Conservation (phyloP, 2,329 filamentous ascomycete genomes). For the Fusarium brevicatenulatum region DNA sequence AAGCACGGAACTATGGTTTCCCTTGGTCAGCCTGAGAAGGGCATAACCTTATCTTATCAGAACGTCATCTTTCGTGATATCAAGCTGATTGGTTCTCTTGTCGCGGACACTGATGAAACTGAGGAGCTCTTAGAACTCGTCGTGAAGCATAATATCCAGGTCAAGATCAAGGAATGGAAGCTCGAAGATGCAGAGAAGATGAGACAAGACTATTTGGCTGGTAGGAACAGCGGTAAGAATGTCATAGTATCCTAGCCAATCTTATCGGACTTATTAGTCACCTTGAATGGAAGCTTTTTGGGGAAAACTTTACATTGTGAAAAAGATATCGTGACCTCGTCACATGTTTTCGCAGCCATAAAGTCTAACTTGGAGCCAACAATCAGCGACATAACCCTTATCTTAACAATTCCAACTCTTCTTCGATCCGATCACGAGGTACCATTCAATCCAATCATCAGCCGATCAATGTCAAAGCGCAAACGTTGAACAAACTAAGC, state of each 20-base stretch:
- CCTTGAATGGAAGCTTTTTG: neutral
- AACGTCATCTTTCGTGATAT: constrained; percentile 5
- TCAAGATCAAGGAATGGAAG: constrained; percentile 16
- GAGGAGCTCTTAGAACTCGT: neutral
- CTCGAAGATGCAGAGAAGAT: constrained; percentile 9
- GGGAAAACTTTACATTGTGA: neutral
- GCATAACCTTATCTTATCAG: neutral
- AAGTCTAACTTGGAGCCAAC: neutral
- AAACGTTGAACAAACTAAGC: neutral
- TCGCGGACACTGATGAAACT: neutral
- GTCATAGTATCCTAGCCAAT: neutral
- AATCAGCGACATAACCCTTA: neutral
- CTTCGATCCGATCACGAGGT: neutral
- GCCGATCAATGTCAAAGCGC: neutral
- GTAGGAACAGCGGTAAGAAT: neutral
- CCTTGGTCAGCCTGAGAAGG: constrained; percentile 4
- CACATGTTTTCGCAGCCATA: neutral
- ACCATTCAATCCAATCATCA: neutral
- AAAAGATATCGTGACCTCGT: neutral
- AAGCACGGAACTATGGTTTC: constrained; percentile 20
- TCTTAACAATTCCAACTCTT: neutral
- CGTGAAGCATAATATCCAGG: neutral
- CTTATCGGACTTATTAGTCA: fast-evolving
- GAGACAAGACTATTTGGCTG: constrained; percentile 4
- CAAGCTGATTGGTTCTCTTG: neutral